These are phyloP conservation scores for Waitea zeae DNA, from an alignment of 1,284 basidiomycete genomes.

Conservation along the genomic window DNA sequence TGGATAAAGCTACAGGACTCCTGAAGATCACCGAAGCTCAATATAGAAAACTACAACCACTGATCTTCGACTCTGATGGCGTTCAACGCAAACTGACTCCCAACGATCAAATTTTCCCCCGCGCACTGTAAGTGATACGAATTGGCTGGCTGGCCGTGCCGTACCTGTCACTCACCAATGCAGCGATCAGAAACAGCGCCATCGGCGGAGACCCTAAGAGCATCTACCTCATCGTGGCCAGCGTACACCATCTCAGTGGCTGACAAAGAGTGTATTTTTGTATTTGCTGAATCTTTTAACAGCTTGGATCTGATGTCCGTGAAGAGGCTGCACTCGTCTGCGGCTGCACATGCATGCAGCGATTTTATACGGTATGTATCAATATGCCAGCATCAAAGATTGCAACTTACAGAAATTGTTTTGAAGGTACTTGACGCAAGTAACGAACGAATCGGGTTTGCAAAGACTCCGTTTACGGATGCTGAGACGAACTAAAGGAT, in stretches of 20 bases:
- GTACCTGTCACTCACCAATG: background rate
- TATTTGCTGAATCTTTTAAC: background rate
- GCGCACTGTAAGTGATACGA: conserved; percentile 9
- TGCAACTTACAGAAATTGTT: background rate
- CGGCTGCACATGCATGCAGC: background rate
- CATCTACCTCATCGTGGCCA: conserved; percentile 30
- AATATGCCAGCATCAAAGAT: background rate
- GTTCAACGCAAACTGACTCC: conserved; percentile 18
- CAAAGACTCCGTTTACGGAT: background rate
- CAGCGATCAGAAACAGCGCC: conserved; percentile 6
- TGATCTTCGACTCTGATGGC: conserved; percentile 9
- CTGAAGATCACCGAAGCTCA: conserved; percentile 19
- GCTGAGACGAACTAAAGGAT: background rate
- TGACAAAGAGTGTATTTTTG: background rate
- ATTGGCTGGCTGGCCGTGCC: background rate
- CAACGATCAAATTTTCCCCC: conserved; percentile 33
- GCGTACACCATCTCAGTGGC: background rate
- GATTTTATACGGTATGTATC: conserved; percentile 1
- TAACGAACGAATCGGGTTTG: background rate
- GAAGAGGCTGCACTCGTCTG: background rate
- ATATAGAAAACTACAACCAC: conserved; percentile 13
- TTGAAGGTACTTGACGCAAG: background rate
- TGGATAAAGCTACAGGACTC: conserved; percentile 23
- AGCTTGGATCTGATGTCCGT: conserved; percentile 3
- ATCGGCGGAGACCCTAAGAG: conserved; percentile 20